A percentile compares a stretch with the other conserved stretches of the same genome.
Evolutionary conservation across 2,329 filamentous ascomycete species (phyloP).

Genomic region (Ascochyta lentis): DNA sequence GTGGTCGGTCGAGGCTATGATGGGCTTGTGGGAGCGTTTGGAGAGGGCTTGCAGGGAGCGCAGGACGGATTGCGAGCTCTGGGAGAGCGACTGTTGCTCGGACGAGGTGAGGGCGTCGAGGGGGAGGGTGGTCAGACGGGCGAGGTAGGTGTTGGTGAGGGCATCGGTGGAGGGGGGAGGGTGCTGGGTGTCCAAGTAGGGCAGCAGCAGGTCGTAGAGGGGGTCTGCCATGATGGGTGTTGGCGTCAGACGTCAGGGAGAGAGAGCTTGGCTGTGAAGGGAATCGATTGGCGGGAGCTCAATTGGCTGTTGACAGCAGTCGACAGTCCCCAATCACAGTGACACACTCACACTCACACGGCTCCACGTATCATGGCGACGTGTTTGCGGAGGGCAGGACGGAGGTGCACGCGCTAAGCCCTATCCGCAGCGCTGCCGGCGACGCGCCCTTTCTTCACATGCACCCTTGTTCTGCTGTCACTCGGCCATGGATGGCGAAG

Average conservation of each 20-base stretch:
- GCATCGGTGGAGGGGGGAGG: constrained; percentile 56
- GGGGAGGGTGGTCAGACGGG: constrained; percentile 77
- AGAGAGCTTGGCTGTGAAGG: no score
- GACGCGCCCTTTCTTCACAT: constrained; percentile 25
- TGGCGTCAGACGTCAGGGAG: constrained; percentile 1
- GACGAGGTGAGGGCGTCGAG: constrained; percentile 73
- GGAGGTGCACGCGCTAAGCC: constrained; percentile 20
- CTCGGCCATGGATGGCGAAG: constrained; percentile 21
- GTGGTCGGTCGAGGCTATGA: constrained; percentile 80
- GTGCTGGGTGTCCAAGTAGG: constrained; percentile 61
- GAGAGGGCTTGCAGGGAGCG: constrained; percentile 86
- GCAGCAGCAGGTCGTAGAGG: constrained; percentile 74
- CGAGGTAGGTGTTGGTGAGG: constrained; percentile 73
- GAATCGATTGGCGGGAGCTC: no score
- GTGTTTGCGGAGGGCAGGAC: constrained; percentile 18
- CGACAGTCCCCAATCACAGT: no score
- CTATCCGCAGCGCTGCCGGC: constrained; percentile 6
- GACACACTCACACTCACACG: no score
- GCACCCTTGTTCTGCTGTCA: constrained; percentile 4
- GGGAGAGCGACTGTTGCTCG: constrained; percentile 80
- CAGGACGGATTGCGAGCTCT: constrained; percentile 79
- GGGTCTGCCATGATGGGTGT: constrained; percentile 58
- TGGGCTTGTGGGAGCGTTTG: constrained; percentile 83
- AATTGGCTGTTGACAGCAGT: no score
- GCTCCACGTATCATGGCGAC: not conserved